Evolutionary conservation across 2,329 filamentous ascomycete genomes (phyloP), one percentile per base, ranked within the genome.

Genomic region (Penicillium vulpinum): DNA sequence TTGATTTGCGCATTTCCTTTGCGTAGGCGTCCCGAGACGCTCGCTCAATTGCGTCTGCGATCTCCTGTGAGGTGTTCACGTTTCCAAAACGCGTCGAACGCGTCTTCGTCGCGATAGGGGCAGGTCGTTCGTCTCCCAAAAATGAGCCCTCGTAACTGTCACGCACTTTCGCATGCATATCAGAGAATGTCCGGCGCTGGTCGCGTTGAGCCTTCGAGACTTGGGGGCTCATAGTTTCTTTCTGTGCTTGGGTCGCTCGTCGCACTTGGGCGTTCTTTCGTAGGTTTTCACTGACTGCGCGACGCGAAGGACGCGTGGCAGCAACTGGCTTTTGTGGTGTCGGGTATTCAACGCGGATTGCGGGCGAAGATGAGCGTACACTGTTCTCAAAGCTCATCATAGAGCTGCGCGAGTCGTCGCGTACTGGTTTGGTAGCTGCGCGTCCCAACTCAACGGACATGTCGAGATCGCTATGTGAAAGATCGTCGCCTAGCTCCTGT

Each of bases 381-480:
- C 74, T 78, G 43, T 81, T 77, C 36, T 79, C 78, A 45, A 80
- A 70, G 61, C 74, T 78, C 66, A 84, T 79, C 38, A 77, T 69
- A 5, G 78, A 77, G 59, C 81, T 77, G 44, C 79, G 78, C 28
- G 81, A 84, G 63, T 83, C 78, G 59, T 83, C 76, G 63, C 59
- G 69, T 57, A 61, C 59, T 16, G 60, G 60, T 60, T 70, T 77
- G 58, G 76, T 76, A 22, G 74, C 69, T 31, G 81, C 84, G 53
- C 85, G 78, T 44, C 81, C 83, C 31, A 84, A 68, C 65, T 88
- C 85, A 54, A 87, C 77, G 2, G 83, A 85, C 57, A 81, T 74
- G 50, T 76, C 78, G 48, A 80, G 77, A 39, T 81, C 76, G 13
- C 76, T 73, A 4, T 68, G 69, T 54, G 54, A 58, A 46, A 59